Evolutionary conservation across 2,329 filamentous ascomycete genomes (phyloP), one percentile per base, ranked within the genome.

Genomic region (Pyricularia grisea): DNA sequence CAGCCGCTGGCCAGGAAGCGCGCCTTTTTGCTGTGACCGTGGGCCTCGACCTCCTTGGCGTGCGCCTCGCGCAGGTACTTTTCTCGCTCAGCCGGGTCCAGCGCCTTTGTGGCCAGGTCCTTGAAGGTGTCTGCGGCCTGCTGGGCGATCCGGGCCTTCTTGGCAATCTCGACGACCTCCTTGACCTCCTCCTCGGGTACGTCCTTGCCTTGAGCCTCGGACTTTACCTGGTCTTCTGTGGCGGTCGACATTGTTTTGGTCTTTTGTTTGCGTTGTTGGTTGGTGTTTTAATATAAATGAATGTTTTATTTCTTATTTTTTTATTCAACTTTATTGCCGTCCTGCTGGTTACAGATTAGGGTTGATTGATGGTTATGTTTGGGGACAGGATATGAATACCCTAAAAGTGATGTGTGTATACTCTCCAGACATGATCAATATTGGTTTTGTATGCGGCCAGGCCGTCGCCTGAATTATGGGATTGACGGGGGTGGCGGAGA

Each of bases 21-120:
- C 9, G 69, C 69, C 69, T 68, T 70, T 61, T 70, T 70, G 69
- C 69, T 70, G 33, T 70, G 66, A 5, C 69, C 69, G 36, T 68
- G 69, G 10, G 69, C 69, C 67, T 70, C 65, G 33, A 70, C 67
- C 36, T 70, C 69, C 63, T 70, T 70, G 20, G 67, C 69, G 36
- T 70, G 67, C 23, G 69, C 69, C 33, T 60, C 66, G 17, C 69
- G 69, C n/a, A 67, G 36, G 33, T 65, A 42, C 55, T 55, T 42
- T 60, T 70, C 69, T 17, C 67, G 69, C 60, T 70, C 69, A 4
- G 55, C 65, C 23, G 69, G 69, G 69, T 70, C 69, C 23, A 61
- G 23, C 10, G 58, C 25, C 23, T 25, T 27, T 27, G 58, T 61
- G 58, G 58, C 58, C 58, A 61, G 23, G 23, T 20, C n/a, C 58